Base-by-base conservation (phyloP, 352 stramenopile species). In the Phytophthora melonis region DNA sequence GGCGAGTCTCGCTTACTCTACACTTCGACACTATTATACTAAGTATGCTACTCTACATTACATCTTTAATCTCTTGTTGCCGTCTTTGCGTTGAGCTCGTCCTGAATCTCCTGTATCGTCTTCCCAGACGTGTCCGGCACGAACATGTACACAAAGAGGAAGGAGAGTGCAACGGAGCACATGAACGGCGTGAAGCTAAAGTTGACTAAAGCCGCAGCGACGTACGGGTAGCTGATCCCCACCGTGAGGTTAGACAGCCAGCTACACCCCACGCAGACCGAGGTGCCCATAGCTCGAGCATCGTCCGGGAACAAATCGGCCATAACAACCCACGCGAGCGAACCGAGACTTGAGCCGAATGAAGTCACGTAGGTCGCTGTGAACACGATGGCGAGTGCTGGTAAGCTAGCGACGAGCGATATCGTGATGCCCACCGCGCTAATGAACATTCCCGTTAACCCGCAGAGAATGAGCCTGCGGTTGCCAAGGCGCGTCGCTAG, bases 251-350 rank as follows among this genome's bases (percentile, higher is more conserved):
- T 90, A 53, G 57, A 83, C 14, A 78, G 23, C 77, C 77, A 91
- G 61, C 85, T 90, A 49, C 58, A 61, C 25, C 63, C 53, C 30
- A 86, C 79, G 58, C 75, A 74, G 43, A 91, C 27, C 1, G 78
- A 82, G 11, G 67, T 74, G 5, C 79, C 82, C 30, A 58, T 81
- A 4, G 80, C 78, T 8, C 80, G 76, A 27, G 87, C 68, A 7
- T 74, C 72, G 13, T 91, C 68, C 1, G 84, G 80, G 62, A 91
- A 91, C 16, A 91, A 61, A 41, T 87, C 78, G 1, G 79, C 60
- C 4, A 66, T 71, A 5, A 91, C 74, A 6, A 85, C 74, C 47
- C 75, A 91, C 30, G 76, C 74, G 14, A 90, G 69, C 11, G 83
- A 80, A 8, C 81, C 83, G 21, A 89, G 70, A 60, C 78, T 84